Percentiles rank a stretch among this genome's conserved stretches.
Evolutionary conservation across 805 yeast species (phyloP).

Genomic region (Schizosaccharomyces octosporus): DNA sequence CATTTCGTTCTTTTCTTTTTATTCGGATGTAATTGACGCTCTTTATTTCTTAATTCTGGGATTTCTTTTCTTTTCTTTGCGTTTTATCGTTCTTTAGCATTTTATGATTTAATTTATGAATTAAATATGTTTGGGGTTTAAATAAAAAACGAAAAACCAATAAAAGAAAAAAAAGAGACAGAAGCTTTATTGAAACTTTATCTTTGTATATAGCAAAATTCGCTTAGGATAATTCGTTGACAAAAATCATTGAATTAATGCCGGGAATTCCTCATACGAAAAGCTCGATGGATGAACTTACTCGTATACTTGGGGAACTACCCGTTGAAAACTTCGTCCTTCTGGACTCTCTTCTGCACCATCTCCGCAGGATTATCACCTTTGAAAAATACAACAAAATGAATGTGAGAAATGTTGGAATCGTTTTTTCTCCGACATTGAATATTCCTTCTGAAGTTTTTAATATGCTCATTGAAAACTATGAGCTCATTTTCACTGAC

Average conservation of each 20-base stretch:
- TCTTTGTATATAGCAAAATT: constrained; percentile 49
- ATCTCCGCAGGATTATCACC: constrained; percentile 37
- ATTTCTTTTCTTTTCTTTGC: no score
- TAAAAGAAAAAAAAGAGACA: no score
- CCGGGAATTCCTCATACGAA: constrained; percentile 11
- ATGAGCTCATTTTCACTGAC: constrained; percentile 28
- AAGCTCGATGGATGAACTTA: constrained; percentile 11
- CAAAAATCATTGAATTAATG: constrained; percentile 39
- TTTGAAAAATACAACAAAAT: constrained; percentile 47
- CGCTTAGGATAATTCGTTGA: constrained; percentile 41
- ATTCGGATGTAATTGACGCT: no score
- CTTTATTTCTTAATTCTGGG: no score
- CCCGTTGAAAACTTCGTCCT: constrained; percentile 35
- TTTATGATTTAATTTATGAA: no score
- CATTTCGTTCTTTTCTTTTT: no score
- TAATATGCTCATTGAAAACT: constrained; percentile 35
- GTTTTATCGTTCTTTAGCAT: no score
- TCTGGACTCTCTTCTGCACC: constrained; percentile 38
- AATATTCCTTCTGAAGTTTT: constrained; percentile 40
- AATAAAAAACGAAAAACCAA: no score
- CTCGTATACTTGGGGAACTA: constrained; percentile 17
- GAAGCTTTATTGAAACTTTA: constrained; percentile 67
- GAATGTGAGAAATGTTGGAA: constrained; percentile 56
- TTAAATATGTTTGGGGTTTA: no score
- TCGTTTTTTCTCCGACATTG: constrained; percentile 62